These are phyloP conservation scores for Tetrahymena borealis DNA, from an alignment of 73 alveolate species.

Conservation along the genomic window DNA sequence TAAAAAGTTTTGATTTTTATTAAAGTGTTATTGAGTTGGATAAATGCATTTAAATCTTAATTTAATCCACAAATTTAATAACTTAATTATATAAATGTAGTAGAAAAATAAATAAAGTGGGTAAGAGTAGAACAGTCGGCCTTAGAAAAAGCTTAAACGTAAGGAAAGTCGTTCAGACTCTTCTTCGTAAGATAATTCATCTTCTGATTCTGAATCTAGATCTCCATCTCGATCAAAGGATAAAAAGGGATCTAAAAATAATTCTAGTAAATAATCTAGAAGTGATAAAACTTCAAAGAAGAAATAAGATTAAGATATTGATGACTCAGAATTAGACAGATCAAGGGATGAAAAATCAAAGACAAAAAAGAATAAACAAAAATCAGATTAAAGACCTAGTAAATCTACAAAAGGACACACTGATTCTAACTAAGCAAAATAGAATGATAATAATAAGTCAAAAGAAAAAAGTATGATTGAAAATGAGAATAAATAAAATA, in stretches of 20 bases:
- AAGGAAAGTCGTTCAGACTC: background rate
- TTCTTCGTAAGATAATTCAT: no score
- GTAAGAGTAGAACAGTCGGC: background rate
- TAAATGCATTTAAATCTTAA: no score
- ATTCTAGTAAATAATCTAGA: background rate
- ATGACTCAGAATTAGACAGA: background rate
- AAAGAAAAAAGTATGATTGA: background rate
- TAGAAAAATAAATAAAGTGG: background rate
- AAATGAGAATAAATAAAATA: background rate
- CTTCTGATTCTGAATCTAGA: no score
- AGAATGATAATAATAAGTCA: background rate
- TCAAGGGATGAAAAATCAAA: background rate
- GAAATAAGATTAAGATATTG: background rate
- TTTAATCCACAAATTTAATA: no score
- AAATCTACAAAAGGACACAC: no score
- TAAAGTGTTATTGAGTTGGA: no score
- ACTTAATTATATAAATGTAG: no score
- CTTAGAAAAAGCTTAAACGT: background rate
- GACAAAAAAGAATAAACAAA: background rate
- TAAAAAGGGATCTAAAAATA: background rate
- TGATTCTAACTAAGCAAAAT: no score
- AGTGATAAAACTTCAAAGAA: background rate
- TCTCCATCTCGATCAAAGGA: background rate
- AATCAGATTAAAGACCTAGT: no score
- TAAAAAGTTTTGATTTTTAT: no score